phyloP scores from a whole-genome alignment of 768 basidiomycete genomes.

The Leucosporidium scottii region DNA sequence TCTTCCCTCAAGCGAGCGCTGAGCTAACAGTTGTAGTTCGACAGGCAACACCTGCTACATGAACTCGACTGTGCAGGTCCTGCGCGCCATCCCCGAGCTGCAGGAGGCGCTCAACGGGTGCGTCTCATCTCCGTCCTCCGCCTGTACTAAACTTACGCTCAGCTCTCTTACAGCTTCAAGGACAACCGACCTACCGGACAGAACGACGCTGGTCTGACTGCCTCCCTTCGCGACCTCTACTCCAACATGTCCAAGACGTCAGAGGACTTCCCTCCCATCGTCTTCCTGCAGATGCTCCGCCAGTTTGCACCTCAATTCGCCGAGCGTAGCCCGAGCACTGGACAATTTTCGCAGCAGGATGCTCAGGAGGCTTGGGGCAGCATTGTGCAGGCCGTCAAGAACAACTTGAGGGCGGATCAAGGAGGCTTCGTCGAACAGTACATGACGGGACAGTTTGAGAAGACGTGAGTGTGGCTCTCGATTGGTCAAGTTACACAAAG shows the following conservation, averaged over 20 bases:
- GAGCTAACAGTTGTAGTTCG: conserved; percentile 39
- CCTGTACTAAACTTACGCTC: conserved; percentile 11
- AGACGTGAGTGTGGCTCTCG: conserved; percentile 50
- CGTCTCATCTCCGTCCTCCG: conserved; percentile 30
- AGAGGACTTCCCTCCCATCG: conserved; percentile 61
- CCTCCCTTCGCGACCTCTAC: conserved; percentile 63
- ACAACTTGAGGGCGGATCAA: conserved; percentile 47
- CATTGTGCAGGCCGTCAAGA: conserved; percentile 61
- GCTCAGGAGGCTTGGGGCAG: conserved; percentile 85
- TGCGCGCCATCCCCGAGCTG: conserved; percentile 85
- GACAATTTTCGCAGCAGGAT: conserved; percentile 79
- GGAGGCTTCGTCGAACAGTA: conserved; percentile 69
- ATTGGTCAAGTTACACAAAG: not conserved
- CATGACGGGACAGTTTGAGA: conserved; percentile 67
- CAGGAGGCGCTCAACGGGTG: conserved; percentile 61
- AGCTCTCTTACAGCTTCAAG: conserved; percentile 19
- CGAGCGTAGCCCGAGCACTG: conserved; percentile 47
- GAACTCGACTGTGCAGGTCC: conserved; percentile 90
- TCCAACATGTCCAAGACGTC: conserved; percentile 65
- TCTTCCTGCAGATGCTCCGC: conserved; percentile 61
- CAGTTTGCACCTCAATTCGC: conserved; percentile 83
- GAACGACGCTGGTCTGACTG: conserved; percentile 43
- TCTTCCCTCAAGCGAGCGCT: conserved; percentile 39
- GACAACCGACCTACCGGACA: conserved; percentile 40
- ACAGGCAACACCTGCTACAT: conserved; percentile 97